phyloP scores from a whole-genome alignment of 2,329 filamentous ascomycete genomes.

The Aspergillus texensis region DNA sequence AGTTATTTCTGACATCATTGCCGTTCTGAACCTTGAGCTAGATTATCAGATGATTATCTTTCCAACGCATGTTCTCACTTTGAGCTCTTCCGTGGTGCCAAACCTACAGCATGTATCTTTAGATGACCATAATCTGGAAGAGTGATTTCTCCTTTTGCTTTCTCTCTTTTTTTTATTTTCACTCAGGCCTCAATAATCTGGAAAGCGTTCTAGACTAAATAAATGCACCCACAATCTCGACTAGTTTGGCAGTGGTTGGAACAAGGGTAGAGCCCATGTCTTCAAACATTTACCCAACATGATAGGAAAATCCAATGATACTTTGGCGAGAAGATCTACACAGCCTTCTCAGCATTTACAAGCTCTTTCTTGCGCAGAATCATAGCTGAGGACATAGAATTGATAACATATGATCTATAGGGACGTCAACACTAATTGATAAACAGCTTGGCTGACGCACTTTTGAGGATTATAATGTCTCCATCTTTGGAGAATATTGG shows the following conservation, averaged over 20 bases:
- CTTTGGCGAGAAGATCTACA: too few relatives aligned
- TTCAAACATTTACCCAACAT: not conserved
- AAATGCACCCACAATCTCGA: not conserved
- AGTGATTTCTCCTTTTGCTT: not conserved
- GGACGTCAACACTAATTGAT: not conserved
- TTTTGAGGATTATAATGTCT: not conserved
- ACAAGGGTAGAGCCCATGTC: not conserved
- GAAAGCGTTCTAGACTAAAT: accelerated
- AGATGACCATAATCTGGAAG: not conserved
- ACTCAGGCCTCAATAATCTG: not conserved
- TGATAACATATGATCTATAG: not conserved
- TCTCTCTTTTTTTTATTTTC: not conserved
- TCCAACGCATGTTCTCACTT: not conserved
- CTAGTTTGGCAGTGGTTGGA: not conserved
- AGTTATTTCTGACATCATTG: too few relatives aligned
- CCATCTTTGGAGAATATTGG: too few relatives aligned
- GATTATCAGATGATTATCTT: not conserved
- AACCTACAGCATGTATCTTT: not conserved
- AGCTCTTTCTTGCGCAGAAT: not conserved
- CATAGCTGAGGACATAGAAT: not conserved
- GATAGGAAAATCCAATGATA: not conserved
- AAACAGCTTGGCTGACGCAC: not conserved
- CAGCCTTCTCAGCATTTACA: too few relatives aligned
- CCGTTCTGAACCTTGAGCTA: too few relatives aligned
- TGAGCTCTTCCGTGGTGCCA: not conserved